Base-by-base conservation (phyloP, 805 yeast genomes). In the Nakazawaea pomicola region DNA sequence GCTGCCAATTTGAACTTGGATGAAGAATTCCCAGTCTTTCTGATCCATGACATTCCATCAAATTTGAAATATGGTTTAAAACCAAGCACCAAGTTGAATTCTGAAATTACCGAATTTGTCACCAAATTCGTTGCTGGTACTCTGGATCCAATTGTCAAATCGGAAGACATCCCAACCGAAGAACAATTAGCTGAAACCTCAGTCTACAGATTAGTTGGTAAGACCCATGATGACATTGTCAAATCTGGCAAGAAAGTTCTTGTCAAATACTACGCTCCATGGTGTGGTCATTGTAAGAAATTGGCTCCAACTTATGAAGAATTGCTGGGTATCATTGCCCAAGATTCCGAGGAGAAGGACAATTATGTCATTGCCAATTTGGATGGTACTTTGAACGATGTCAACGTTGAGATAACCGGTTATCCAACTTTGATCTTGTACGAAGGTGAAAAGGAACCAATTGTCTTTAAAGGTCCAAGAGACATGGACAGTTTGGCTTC, bases 271-370 rank as follows among this genome's bases (percentile, higher is more conserved):
- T 90, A 86, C 58, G 97, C 98, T 36, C 95, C 95, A 67, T 90
- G 96, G 96, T 89, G 96, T 71, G 95, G 96, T 35, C 96, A 89
- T 72, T 88, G 96, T 72, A 88, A 87, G 73, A 85, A 76, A 65
- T 73, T 89, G 61, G 91, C 91, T 39, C 96, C 96, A 57, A 72
- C 70, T 44, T 91, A 80, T 71, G 95, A 86, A 60, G 93, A 90
- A 59, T 76, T 93, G 50, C 97, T 91, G 39, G 80, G 68, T 38
- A 54, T 83, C 41, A 85, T 73, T 64, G 69, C 67, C 46, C 61
- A 71, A 38, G 78, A 80, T 56, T 56, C 64, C 17, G 68, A 61
- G 35, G 68, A 70, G 37, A 60, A 64, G 40, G 66, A 66, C 40
- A 71, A 79, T 58, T 84, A 91, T 45, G 60, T 79, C 31, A 68